Evolutionary conservation across 202 grass and related monocot genomes (phyloP).

Genomic region (Carex sylvatica): DNA sequence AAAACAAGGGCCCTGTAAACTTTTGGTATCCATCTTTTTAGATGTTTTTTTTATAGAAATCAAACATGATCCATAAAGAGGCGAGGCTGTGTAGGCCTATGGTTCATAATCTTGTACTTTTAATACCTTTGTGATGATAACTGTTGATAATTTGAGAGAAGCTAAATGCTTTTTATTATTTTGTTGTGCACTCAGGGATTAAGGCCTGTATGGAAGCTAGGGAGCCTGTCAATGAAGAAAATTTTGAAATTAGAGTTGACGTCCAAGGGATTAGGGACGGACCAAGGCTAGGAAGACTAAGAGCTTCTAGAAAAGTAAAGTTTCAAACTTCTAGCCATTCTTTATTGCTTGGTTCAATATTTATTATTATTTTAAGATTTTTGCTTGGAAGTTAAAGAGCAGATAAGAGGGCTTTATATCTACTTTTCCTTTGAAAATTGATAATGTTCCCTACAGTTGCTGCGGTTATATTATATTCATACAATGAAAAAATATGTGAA

Average conservation of each 20-base stretch:
- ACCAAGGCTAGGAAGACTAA: constrained; percentile 64
- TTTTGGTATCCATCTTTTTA: too few relatives aligned
- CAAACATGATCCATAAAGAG: neutral
- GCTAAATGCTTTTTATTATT: constrained; percentile 16
- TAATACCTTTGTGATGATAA: neutral
- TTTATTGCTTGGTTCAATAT: neutral
- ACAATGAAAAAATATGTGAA: neutral
- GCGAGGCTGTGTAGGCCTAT: neutral
- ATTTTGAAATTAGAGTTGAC: constrained; percentile 60
- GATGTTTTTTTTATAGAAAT: too few relatives aligned
- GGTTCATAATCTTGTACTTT: neutral
- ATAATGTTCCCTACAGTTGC: neutral
- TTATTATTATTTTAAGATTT: neutral
- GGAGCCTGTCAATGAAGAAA: constrained; percentile 53
- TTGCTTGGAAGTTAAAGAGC: neutral
- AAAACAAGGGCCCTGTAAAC: too few relatives aligned
- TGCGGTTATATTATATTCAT: neutral
- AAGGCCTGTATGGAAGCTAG: constrained; percentile 64
- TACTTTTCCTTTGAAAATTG: neutral
- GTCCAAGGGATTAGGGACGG: constrained; percentile 56
- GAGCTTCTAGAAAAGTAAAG: constrained; percentile 50
- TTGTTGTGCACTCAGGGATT: constrained; percentile 45
- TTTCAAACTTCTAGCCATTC: neutral
- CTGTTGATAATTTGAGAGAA: constrained; percentile 9
- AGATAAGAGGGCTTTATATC: neutral